Evolutionary conservation across 208 protist species (phyloP).

Genomic region (Crithidia sp.): DNA sequence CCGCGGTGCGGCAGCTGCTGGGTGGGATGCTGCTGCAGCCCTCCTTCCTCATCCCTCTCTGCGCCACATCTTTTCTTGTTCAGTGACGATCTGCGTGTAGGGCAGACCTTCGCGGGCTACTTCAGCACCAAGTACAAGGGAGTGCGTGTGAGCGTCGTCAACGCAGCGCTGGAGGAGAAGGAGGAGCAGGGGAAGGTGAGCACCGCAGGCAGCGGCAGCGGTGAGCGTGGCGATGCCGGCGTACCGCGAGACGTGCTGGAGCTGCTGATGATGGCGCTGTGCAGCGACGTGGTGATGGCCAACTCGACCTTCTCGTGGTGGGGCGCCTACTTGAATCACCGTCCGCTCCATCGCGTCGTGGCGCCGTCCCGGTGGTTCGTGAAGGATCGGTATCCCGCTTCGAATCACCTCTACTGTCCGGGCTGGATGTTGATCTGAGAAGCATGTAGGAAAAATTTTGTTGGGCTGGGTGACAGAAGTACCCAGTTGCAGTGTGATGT

Average conservation of each 20-base stretch:
- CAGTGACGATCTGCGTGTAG: conserved; percentile 74
- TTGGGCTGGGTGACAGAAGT: background rate
- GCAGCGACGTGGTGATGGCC: conserved; percentile 88
- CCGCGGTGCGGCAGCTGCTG: conserved; percentile 68
- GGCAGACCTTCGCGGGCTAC: conserved; percentile 46
- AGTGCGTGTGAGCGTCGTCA: conserved; percentile 59
- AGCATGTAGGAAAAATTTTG: background rate
- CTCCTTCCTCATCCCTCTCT: background rate
- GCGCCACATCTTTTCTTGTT: conserved; percentile 70
- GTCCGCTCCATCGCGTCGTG: conserved; percentile 66
- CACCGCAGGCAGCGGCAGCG: too few species aligned
- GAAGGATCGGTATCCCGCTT: conserved; percentile 70
- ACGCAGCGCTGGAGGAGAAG: conserved; percentile 12
- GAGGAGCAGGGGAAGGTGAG: background rate
- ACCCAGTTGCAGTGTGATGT: too few species aligned
- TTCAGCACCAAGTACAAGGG: conserved; percentile 64
- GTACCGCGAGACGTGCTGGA: conserved; percentile 74
- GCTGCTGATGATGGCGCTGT: conserved; percentile 79
- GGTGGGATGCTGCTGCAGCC: conserved; percentile 46
- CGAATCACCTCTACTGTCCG: conserved; percentile 77
- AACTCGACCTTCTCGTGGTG: conserved; percentile 91
- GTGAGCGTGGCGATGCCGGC: too few species aligned
- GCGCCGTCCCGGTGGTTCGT: conserved; percentile 84
- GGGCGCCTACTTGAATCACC: conserved; percentile 76
- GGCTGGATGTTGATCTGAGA: conserved; percentile 72